Evolutionary conservation across 2,329 filamentous ascomycete genomes (phyloP), one percentile per base, ranked within the genome.

Genomic region (Aspergillus puulaauensis): DNA sequence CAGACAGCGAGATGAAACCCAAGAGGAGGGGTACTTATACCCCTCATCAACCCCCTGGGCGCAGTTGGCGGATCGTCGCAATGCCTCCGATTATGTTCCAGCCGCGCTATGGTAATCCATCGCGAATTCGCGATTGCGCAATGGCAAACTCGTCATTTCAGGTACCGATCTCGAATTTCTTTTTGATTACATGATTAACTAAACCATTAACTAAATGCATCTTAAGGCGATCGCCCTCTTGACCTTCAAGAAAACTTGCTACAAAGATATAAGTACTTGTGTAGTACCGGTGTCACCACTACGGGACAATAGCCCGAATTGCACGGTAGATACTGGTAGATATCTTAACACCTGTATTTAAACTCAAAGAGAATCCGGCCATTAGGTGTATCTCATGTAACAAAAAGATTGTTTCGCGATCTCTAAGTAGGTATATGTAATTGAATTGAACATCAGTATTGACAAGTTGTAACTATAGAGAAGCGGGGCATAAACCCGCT

Each of bases 401-500:
- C 35, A 37, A n/a, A n/a, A n/a, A n/a, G 5, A 37, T 37, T 6
- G 15, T 37, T n/a, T n/a, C 14, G 6, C 15, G 15, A 37, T 14
- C 5, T 37, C 35, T 37, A 14, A 15, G 35, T 37, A n/a, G 35
- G 5, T 15, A 37, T 7, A n/a, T 37, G 6, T 37, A 6, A 37
- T 37, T 37, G 35, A 14, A 37, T 37, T 31, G 14, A 37, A 37
- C 12, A 37, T 14, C 2, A 37, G 35, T 37, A n/a, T 37, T 15
- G 12, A 14, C 15, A 15, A 37, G 35, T n/a, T 15, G 35, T 11
- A 31, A 12, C 15, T 9, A 52, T 39, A 24, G 27, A 53, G 57
- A 58, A 54, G 64, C 61, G 63, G 63, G 63, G 63, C 55, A 60
- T 23, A 46, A n/a, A n/a, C 15, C 23, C 7, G 39, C 27, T 9